phyloP scores from a whole-genome alignment of 2,329 filamentous ascomycete genomes.

The Aspergillus pseudoviridinutans region DNA sequence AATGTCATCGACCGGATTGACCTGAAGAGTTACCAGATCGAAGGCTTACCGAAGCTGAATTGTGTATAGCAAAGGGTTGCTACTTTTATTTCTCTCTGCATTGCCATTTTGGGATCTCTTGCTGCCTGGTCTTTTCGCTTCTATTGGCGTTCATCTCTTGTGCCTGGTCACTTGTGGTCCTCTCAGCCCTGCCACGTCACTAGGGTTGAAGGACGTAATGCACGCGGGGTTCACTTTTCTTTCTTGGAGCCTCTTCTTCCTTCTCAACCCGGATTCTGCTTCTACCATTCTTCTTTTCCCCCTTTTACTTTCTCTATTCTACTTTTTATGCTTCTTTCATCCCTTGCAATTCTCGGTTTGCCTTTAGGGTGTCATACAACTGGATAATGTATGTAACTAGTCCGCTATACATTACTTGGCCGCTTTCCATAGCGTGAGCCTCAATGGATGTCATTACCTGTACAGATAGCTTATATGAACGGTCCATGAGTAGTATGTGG shows the following conservation, averaged over 20 bases:
- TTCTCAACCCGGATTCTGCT: conserved; percentile 17
- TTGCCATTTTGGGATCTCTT: conserved; percentile 11
- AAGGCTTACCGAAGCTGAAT: conserved; percentile 16
- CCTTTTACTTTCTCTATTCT: conserved; percentile 11
- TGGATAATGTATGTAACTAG: conserved; percentile 39
- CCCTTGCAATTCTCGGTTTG: conserved; percentile 21
- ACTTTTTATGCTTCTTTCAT: conserved; percentile 1
- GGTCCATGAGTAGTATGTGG: background rate
- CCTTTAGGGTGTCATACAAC: conserved; percentile 28
- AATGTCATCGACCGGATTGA: conserved; percentile 4
- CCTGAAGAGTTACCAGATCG: conserved; percentile 3
- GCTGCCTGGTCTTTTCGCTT: conserved; percentile 6
- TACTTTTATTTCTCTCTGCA: conserved; percentile 15
- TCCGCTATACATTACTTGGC: conserved; percentile 18
- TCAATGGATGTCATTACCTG: conserved; percentile 12
- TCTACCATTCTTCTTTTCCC: conserved; percentile 16
- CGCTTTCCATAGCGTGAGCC: conserved; percentile 7
- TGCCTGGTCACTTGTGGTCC: conserved; percentile 24
- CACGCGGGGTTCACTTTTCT: conserved; percentile 6
- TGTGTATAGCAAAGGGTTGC: conserved; percentile 30
- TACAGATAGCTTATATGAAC: conserved; percentile 1
- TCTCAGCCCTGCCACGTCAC: conserved; percentile 38
- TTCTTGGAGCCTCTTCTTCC: conserved; percentile 10
- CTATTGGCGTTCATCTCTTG: conserved; percentile 27
- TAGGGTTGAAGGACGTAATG: conserved; percentile 34